Evolutionary conservation across 306 rosid genomes (phyloP), one percentile per base, ranked within the genome.

Genomic region (Potentilla sterilis): DNA sequence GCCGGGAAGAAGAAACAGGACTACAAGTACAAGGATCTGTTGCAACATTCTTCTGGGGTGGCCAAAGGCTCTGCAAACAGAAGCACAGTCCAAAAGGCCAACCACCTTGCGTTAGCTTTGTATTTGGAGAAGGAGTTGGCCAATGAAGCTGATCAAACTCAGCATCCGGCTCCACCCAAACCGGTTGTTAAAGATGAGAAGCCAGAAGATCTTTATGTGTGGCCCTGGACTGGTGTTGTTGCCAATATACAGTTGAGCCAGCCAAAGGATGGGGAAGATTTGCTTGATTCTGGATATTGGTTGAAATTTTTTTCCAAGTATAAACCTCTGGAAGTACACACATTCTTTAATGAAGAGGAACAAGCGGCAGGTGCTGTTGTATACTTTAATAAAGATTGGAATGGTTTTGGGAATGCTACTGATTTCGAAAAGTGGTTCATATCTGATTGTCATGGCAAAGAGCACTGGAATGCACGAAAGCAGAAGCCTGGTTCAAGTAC

Each of bases 1-100:
- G 88, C 92, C 59, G 98, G 98, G 67, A 95, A 95, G 86, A 92
- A 95, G 87, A 95, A 92, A 62, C 99, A 92, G 41, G 97, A 95
- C 55, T 95, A 89, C 84, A 92, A 92, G 61, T 95, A 75, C 66
- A 95, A 95, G 78, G 99, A 95, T 40, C 72, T 95, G 66, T 81
- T 86, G 34, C 96, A 89, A 75, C 99, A 95, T 85, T 97, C 99
- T 49, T 83, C 97, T 1, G 99, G 99, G 77, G 99, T 95, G 69
- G 90, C 87, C 18, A 95, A 92, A 84, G 99, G 99, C 75, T 92
- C 97, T n/a, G 89, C 97, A 6, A 89, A 88, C 85, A 83, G 99
- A 86, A 92, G 86, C 72, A 88, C 86, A 0, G 81, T 79, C 76
- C 96, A 95, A 67, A 95, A 89, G 84, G 99, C 90, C 2, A 89